Percentiles rank a stretch among this genome's conserved stretches.
Evolutionary conservation across 495 filamentous ascomycete genomes (phyloP).

Genomic region (Acidomyces sp.): DNA sequence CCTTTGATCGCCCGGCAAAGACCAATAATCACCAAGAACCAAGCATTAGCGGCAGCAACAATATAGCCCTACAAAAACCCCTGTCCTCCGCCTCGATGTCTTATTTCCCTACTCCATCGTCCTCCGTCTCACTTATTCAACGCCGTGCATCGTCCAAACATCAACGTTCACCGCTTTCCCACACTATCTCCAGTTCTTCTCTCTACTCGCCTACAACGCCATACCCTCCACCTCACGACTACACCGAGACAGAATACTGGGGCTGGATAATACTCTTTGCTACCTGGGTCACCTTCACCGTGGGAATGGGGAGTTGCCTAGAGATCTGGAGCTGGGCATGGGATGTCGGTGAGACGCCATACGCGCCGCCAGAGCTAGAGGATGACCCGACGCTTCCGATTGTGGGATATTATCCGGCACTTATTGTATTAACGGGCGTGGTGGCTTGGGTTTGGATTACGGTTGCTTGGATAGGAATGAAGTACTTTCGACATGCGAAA

Average conservation of each 20-base stretch:
- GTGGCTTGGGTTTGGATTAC: slow-evolving; percentile 99
- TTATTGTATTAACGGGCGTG: slow-evolving; percentile 81
- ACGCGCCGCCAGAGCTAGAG: slow-evolving; percentile 82
- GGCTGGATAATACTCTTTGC: slow-evolving; percentile 80
- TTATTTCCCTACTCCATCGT: slow-evolving; percentile 41
- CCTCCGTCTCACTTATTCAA: slow-evolving; percentile 5
- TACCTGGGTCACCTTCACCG: slow-evolving; percentile 90
- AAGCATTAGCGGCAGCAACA: too few relatives aligned
- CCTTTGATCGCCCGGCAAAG: slow-evolving; percentile 31
- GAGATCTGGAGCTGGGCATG: slow-evolving; percentile 99
- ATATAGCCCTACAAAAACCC: slow-evolving; percentile 20
- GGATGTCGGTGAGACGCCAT: slow-evolving; percentile 94
- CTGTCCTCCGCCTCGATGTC: slow-evolving; percentile 28
- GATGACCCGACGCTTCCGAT: slow-evolving; percentile 89
- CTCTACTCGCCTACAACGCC: slow-evolving; percentile 24
- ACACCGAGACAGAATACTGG: slow-evolving; percentile 90
- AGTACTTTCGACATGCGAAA: slow-evolving; percentile 96
- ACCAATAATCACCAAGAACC: slow-evolving; percentile 1
- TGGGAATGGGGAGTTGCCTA: slow-evolving; percentile 88
- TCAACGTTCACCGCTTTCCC: slow-evolving; percentile 17
- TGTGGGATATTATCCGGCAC: slow-evolving; percentile 88
- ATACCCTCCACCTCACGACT: slow-evolving; percentile 51
- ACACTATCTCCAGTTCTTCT: slow-evolving; percentile 28
- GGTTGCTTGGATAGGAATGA: slow-evolving; percentile 96
- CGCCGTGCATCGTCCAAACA: slow-evolving; percentile 9